phyloP scores from a whole-genome alignment of 495 filamentous ascomycete species.

The Stereocaulon alpinum region DNA sequence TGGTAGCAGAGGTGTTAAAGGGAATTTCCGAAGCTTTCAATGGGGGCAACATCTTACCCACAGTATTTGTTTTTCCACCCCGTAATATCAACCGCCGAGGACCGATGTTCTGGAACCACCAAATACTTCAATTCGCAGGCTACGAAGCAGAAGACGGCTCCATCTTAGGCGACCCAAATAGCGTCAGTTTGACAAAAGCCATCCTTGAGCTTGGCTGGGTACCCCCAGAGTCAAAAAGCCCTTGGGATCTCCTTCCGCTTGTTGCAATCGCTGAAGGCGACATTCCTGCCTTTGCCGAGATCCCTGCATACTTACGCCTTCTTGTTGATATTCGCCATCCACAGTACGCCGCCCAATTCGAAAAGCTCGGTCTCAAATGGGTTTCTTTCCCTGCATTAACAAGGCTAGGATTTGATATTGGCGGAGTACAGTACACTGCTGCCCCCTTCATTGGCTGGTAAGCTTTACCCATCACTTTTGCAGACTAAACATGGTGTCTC shows the following conservation, averaged over 20 bases:
- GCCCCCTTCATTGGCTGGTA: constrained; percentile 27
- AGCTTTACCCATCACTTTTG: not conserved
- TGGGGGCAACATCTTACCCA: constrained; percentile 21
- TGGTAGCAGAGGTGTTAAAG: constrained; percentile 17
- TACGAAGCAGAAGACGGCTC: constrained; percentile 20
- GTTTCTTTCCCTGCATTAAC: constrained; percentile 22
- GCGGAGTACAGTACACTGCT: constrained; percentile 26
- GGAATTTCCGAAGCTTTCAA: constrained; percentile 19
- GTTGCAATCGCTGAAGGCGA: constrained; percentile 26
- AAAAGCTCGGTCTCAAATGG: constrained; percentile 24
- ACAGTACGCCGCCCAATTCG: constrained; percentile 16
- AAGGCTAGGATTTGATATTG: constrained; percentile 26
- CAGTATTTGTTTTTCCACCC: constrained; percentile 25
- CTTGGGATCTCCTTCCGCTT: constrained; percentile 27
- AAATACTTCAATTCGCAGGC: constrained; percentile 25
- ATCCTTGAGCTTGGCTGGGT: constrained; percentile 25
- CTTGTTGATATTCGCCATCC: constrained; percentile 23
- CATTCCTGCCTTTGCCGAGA: constrained; percentile 18
- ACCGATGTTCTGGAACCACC: constrained; percentile 26
- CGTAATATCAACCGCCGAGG: constrained; percentile 16
- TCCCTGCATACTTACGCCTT: constrained; percentile 14
- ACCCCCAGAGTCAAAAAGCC: constrained; percentile 18
- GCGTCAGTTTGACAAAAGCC: constrained; percentile 18
- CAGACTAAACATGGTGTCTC: not conserved
- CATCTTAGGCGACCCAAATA: constrained; percentile 23